phyloP scores from a whole-genome alignment of 2,329 filamentous ascomycete species.

The Exserohilum rostratum region DNA sequence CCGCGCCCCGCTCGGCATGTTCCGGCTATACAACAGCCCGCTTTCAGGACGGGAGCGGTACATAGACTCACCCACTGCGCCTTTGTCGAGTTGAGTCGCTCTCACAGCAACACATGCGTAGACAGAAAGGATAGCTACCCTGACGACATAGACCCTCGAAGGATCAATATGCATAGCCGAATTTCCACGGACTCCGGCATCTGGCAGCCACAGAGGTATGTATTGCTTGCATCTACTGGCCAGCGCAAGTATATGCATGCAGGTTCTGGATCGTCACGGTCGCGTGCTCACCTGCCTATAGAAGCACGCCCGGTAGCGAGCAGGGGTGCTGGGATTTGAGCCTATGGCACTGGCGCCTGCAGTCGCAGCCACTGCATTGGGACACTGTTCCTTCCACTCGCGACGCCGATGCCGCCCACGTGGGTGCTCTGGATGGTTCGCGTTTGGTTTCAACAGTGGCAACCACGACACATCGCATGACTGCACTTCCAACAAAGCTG shows the following conservation, averaged over 20 bases:
- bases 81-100: too few species aligned
- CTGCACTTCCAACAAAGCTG: not conserved
- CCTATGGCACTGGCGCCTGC: conserved; percentile 1
- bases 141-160: not conserved
- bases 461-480: not conserved
- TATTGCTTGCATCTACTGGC: not conserved
- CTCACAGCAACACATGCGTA: too few species aligned
- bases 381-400: not conserved
- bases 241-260: not conserved
- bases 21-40: not conserved
- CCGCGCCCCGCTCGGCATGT: not conserved
- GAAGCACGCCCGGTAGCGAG: not conserved
- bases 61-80: not conserved
- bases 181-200: conserved; percentile 3
- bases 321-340: not conserved
- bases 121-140: too few species aligned
- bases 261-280: not conserved
- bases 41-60: not conserved
- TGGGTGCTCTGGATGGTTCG: conserved; percentile 6
- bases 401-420: conserved; percentile 2
- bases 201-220: conserved; percentile 7
- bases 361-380: not conserved
- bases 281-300: conserved; percentile 18
- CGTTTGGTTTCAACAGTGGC: not conserved
- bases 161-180: conserved; percentile 14